Percentiles rank a stretch among this genome's conserved stretches.
phyloP scores from a whole-genome alignment of 768 basidiomycete species.

The Pisolithus microcarpus region DNA sequence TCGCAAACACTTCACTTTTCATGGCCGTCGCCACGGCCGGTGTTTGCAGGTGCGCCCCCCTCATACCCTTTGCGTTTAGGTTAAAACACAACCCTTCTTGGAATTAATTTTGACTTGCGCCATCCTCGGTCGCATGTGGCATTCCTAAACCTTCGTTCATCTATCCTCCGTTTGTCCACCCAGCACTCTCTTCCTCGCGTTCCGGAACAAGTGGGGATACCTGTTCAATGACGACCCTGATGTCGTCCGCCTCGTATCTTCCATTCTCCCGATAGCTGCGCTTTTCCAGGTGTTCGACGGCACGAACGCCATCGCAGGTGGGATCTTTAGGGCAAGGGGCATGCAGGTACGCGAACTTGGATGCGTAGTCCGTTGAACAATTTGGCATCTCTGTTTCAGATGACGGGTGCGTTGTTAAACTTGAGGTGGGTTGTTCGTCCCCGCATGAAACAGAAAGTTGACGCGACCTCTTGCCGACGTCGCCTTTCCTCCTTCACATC shows the following conservation, averaged over 20 bases:
- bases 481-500: too few species aligned
- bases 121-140: too few species aligned
- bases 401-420: not conserved
- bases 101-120: too few species aligned
- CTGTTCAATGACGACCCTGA: too few species aligned
- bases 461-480: not conserved
- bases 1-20: slow-evolving; percentile 56
- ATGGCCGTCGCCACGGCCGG: slow-evolving; percentile 59
- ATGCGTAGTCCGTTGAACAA: not conserved
- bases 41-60: slow-evolving; percentile 49
- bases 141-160: too few species aligned
- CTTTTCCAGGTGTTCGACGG: slow-evolving; percentile 87
- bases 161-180: not conserved
- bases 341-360: slow-evolving; percentile 47
- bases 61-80: not conserved
- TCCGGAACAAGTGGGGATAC: slow-evolving; percentile 63
- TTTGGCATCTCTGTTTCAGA: not conserved
- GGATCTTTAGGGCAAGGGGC: slow-evolving; percentile 78
- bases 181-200: slow-evolving; percentile 49
- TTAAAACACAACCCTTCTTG: not conserved
- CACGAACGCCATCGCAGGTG: slow-evolving; percentile 55
- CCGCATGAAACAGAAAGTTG: not conserved
- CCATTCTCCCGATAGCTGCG: slow-evolving; percentile 68
- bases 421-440: not conserved
- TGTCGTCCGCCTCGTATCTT: too few species aligned